Conservation (phyloP, 2,329 filamentous ascomycete species). For the Allantophomopsis cytisporea region DNA sequence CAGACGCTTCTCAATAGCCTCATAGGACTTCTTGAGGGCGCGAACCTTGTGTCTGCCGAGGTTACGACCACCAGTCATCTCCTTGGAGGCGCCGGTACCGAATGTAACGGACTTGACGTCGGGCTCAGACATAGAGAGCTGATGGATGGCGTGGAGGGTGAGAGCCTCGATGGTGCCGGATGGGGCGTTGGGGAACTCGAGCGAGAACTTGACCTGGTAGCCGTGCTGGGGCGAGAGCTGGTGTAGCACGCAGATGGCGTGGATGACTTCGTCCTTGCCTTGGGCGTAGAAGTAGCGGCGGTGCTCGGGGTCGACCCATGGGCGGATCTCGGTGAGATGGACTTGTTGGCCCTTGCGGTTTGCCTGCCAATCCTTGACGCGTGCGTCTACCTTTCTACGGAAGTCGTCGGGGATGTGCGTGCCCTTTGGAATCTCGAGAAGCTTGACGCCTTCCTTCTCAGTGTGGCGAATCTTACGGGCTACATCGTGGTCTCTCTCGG, state of each 20-base stretch:
- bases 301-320: conserved; percentile 75
- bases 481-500: conserved; percentile 61
- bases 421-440: conserved; percentile 58
- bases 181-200: conserved; percentile 82
- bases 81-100: conserved; percentile 65
- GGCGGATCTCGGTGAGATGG: conserved; percentile 78
- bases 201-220: conserved; percentile 92
- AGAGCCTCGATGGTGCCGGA: conserved; percentile 78
- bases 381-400: conserved; percentile 53
- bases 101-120: conserved; percentile 67
- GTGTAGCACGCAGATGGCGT: conserved; percentile 68
- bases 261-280: conserved; percentile 58
- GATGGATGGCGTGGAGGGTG: conserved; percentile 53
- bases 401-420: conserved; percentile 51
- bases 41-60: conserved; percentile 68
- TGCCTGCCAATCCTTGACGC: conserved; percentile 67
- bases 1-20: conserved; percentile 67
- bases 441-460: conserved; percentile 72
- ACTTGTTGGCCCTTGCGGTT: conserved; percentile 76
- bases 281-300: conserved; percentile 76
- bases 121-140: conserved; percentile 33
- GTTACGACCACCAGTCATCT: conserved; percentile 68
- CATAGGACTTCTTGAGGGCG: conserved; percentile 73
- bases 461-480: conserved; percentile 73
- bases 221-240: conserved; percentile 70